These are phyloP conservation scores for Solanum sejunctum DNA, from an alignment of 257 asterid species.

Conservation along the genomic window DNA sequence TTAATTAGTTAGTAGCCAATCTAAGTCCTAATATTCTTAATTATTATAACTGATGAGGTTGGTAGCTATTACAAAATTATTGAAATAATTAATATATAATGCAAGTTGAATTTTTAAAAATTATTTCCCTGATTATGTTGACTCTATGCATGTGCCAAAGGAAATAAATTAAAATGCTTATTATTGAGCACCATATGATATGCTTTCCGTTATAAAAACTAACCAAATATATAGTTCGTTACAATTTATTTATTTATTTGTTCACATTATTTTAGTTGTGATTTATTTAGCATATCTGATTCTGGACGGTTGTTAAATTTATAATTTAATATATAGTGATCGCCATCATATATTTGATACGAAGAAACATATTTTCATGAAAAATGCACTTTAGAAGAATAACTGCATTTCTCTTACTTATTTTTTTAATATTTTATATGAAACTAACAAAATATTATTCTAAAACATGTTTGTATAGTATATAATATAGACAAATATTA, in stretches of 20 bases:
- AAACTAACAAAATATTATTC: no score
- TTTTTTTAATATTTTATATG: neutral
- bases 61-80: neutral
- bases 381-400: neutral
- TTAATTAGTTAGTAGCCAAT: no score
- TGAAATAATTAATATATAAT: neutral
- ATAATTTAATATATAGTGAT: neutral
- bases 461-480: no score
- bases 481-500: neutral
- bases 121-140: neutral
- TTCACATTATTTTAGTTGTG: neutral
- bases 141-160: neutral
- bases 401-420: neutral
- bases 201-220: neutral
- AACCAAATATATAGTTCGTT: neutral
- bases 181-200: neutral
- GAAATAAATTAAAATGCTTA: neutral
- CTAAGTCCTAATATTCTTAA: no score
- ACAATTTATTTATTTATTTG: neutral
- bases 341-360: neutral
- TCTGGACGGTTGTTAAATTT: neutral
- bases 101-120: neutral
- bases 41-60: neutral
- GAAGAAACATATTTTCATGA: accelerated
- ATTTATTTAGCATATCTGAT: neutral